These are phyloP conservation scores for Sporothrix humicola DNA, from an alignment of 2,329 filamentous ascomycete genomes.

Conservation along the genomic window DNA sequence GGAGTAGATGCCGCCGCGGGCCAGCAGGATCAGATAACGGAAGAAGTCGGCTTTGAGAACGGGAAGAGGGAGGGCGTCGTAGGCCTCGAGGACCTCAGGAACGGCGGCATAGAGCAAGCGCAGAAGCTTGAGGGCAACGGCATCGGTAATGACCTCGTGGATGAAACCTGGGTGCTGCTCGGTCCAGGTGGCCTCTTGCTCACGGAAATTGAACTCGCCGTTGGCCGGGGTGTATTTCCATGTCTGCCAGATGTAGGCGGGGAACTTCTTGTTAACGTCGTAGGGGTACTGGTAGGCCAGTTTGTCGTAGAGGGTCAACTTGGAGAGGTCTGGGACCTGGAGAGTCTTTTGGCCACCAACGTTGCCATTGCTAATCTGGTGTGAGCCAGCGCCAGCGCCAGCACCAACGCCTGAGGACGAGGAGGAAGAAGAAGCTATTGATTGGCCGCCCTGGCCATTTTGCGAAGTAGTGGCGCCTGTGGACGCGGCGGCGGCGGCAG, in stretches of 20 bases:
- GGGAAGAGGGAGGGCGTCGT: conserved; percentile 71
- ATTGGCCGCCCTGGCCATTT: conserved; percentile 23
- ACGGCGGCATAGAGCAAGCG: conserved; percentile 84
- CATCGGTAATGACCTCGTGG: conserved; percentile 96
- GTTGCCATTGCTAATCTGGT: conserved; percentile 29
- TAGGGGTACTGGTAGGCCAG: conserved; percentile 94
- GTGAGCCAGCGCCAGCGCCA: conserved; percentile 31
- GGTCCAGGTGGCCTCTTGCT: conserved; percentile 88
- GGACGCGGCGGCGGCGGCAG: conserved; percentile 44
- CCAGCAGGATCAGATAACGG: conserved; percentile 71
- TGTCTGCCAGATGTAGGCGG: conserved; percentile 98
- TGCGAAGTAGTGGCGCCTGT: conserved; percentile 42
- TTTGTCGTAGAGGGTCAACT: conserved; percentile 76
- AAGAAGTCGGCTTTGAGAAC: conserved; percentile 83
- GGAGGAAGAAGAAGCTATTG: conserved; percentile 34
- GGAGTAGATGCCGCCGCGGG: conserved; percentile 73
- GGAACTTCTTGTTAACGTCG: conserved; percentile 85
- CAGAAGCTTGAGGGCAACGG: conserved; percentile 80
- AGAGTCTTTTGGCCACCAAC: conserved; percentile 61
- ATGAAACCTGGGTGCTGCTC: conserved; percentile 86
- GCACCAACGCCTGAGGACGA: conserved; percentile 37
- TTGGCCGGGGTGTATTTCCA: conserved; percentile 89
- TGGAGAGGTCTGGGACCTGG: conserved; percentile 69
- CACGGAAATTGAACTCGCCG: conserved; percentile 77
- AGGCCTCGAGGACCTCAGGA: conserved; percentile 79